These are phyloP conservation scores for Phalaenopsis aphrodite DNA, from an alignment of 106 monocot species.

Conservation along the genomic window DNA sequence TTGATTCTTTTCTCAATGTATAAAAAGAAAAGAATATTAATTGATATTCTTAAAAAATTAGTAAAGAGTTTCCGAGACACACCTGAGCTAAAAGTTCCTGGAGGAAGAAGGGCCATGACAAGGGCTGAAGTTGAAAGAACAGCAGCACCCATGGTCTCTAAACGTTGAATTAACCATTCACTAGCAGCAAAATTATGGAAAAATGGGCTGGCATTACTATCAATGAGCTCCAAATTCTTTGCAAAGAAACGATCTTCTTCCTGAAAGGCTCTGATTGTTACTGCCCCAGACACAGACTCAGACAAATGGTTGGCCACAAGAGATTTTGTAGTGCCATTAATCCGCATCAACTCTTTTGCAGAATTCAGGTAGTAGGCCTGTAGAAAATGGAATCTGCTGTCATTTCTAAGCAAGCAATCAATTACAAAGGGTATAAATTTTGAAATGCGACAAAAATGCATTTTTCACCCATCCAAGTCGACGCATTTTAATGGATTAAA, in stretches of 20 bases:
- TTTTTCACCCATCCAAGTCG: background rate
- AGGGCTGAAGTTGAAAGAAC: constrained; percentile 77
- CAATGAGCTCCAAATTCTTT: constrained; percentile 50
- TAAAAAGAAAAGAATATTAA: background rate
- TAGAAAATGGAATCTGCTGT: background rate
- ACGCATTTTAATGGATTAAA: background rate
- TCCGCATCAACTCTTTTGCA: constrained; percentile 91
- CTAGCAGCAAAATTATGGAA: constrained; percentile 69
- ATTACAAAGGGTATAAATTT: background rate
- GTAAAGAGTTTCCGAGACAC: constrained; percentile 10
- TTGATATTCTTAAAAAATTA: background rate
- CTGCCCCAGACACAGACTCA: constrained; percentile 76
- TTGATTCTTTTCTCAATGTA: too few species aligned
- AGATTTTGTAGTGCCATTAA: constrained; percentile 96
- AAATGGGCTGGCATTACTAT: constrained; percentile 72
- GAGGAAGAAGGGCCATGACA: constrained; percentile 55
- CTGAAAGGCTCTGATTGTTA: constrained; percentile 76
- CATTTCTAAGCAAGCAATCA: background rate
- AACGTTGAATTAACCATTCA: constrained; percentile 79
- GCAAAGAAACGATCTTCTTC: constrained; percentile 59
- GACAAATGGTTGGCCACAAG: constrained; percentile 79
- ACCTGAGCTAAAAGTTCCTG: constrained; percentile 85
- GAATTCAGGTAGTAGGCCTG: constrained; percentile 83
- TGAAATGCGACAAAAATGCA: background rate
- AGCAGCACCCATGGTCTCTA: constrained; percentile 81